These are phyloP conservation scores for Casuarina equisetifolia DNA, from an alignment of 306 rosid genomes.

Conservation along the genomic window DNA sequence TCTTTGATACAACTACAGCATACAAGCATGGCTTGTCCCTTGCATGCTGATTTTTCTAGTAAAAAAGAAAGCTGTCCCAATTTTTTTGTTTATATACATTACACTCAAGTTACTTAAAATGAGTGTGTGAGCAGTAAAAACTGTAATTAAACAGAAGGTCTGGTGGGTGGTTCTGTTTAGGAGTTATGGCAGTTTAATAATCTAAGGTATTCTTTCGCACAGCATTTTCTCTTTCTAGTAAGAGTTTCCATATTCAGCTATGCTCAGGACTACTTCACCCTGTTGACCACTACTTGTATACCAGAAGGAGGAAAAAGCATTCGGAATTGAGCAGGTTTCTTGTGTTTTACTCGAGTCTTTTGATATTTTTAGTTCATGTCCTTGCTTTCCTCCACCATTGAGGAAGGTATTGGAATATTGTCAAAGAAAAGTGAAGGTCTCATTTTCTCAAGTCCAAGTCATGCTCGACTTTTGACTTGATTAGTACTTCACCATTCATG, in stretches of 20 bases:
- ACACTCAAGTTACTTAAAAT: too few relatives aligned
- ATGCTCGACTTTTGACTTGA: too few relatives aligned
- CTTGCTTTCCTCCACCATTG: too few relatives aligned
- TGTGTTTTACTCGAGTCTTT: not conserved
- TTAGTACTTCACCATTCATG: too few relatives aligned
- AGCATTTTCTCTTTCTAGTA: not conserved
- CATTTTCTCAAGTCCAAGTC: too few relatives aligned
- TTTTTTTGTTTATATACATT: not conserved
- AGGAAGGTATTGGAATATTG: too few relatives aligned
- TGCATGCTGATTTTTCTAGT: not conserved
- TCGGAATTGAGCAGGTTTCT: not conserved
- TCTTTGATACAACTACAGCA: not conserved
- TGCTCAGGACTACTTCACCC: too few relatives aligned
- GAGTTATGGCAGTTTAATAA: not conserved
- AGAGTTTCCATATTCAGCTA: not conserved
- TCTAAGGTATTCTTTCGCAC: not conserved
- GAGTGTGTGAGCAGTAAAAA: not conserved
- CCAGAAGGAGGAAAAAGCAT: not conserved
- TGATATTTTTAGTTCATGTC: too few relatives aligned
- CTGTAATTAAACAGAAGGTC: constrained; percentile 27
- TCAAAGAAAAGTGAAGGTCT: too few relatives aligned
- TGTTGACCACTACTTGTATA: not conserved
- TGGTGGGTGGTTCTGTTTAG: not conserved
- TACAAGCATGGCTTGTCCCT: not conserved
- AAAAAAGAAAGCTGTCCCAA: not conserved